Evolutionary conservation across 305 asterid species (phyloP), one percentile per base, ranked within the genome.

Genomic region (Rubia balearica): DNA sequence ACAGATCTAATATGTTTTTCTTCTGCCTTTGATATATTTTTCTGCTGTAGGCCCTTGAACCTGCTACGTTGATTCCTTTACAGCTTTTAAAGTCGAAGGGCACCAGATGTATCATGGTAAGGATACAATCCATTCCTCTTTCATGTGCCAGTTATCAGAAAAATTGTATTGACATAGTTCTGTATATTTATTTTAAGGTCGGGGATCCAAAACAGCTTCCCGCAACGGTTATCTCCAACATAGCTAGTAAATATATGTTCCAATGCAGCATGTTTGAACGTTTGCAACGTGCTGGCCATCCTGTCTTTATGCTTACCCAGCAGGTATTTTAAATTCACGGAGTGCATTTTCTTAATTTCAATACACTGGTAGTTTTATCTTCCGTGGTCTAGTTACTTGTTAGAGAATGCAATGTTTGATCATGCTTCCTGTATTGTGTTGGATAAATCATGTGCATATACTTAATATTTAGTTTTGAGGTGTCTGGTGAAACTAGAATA

Each of bases 121-220:
- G 71, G 49, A 38, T 61, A 67, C 72, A 45, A 72, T 70, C 19
- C 65, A 8, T 65, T 70, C 45, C 36, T 74, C 61, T 55, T 56
- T 70, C n/a, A 73, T 73, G 71, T 68, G 43, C 42, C 73, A 71
- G 67, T 57, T 67, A 40, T n/a, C 0, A 60, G 65, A 17, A 49
- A 51, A 24, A 21, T 9, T 24, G 12, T 13, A 70, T 68, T 79
- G 65, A 76, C 2, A 62, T 48, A 42, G 60, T 38, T 55, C 60
- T 55, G 66, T 55, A 69, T 65, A 49, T 64, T 55, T 46, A 24
- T 51, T 75, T 73, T 73, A 75, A 94, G 99, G 98, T 94, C 73
- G 99, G 99, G 74, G 99, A 94, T 79, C 99, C 99, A 65, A 94
- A 94, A 85, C 99, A 94, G 89, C 99, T 94, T 84, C 96, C 98